A percentile compares a stretch with the other conserved stretches of the same genome.
These are phyloP conservation scores for Eutrema salsugineum DNA, from an alignment of 441 rosid species.

Conservation along the genomic window DNA sequence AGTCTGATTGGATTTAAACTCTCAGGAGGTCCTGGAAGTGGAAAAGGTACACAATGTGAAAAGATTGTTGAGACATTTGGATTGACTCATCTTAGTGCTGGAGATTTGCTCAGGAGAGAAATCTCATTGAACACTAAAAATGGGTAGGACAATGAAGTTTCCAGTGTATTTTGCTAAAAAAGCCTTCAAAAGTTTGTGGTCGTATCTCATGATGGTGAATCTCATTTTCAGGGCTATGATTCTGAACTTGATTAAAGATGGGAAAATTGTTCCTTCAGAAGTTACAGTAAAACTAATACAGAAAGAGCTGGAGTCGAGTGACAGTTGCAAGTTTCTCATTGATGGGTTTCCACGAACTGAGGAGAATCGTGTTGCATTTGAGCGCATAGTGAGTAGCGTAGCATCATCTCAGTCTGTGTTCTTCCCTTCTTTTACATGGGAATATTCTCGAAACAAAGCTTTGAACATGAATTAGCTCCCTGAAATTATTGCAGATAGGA, in stretches of 20 bases:
- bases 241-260: conserved; percentile 63
- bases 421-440: not conserved
- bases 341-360: conserved; percentile 80
- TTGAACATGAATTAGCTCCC: not conserved
- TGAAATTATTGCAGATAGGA: conserved; percentile 45
- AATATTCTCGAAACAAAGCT: not conserved
- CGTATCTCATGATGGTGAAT: conserved; percentile 21
- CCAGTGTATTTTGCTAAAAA: not conserved
- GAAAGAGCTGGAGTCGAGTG: conserved; percentile 58
- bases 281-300: conserved; percentile 59
- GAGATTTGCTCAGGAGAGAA: conserved; percentile 69
- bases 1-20: not conserved
- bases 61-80: conserved; percentile 67
- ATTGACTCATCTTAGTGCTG: conserved; percentile 66
- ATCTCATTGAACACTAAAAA: conserved; percentile 48
- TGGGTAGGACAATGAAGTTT: conserved; percentile 39
- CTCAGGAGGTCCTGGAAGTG: conserved; percentile 80
- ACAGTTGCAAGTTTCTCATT: conserved; percentile 56
- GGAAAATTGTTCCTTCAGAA: conserved; percentile 75
- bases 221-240: conserved; percentile 51
- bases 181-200: not conserved
- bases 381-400: conserved; percentile 47
- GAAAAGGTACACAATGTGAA: conserved; percentile 74
- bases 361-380: conserved; percentile 74
- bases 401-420: not conserved